Evolutionary conservation across 305 asterid species (phyloP).

Genomic region (Fraxinus latifolia): DNA sequence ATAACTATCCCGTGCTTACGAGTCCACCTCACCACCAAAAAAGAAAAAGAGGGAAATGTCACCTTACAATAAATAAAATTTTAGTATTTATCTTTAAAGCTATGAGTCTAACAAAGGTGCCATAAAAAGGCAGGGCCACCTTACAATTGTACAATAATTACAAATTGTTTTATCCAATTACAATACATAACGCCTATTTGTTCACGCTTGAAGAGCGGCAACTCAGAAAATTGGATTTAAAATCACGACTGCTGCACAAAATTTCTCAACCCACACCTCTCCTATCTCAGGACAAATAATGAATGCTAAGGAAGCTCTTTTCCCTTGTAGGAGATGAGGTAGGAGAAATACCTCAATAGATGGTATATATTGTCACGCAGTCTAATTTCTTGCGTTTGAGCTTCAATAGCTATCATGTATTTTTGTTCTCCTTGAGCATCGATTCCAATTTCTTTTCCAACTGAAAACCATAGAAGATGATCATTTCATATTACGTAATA

Average conservation of each 20-base stretch:
- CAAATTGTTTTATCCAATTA: neutral
- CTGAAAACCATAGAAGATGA: constrained; percentile 29
- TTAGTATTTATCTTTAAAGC: neutral
- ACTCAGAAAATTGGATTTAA: constrained; percentile 11
- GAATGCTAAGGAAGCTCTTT: neutral
- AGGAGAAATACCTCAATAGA: neutral
- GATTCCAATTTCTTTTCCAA: constrained; percentile 49
- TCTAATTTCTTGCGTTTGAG: neutral
- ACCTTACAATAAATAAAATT: neutral
- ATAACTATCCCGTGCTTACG: neutral
- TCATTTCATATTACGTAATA: neutral
- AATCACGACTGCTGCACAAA: constrained; percentile 10
- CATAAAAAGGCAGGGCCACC: neutral
- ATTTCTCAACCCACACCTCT: neutral
- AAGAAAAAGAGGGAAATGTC: neutral
- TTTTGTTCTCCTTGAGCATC: constrained; percentile 38
- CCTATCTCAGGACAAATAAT: neutral
- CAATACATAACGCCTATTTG: neutral
- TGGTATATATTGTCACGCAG: neutral
- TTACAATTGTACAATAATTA: constrained; percentile 15
- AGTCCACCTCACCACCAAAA: neutral
- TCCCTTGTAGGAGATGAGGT: neutral
- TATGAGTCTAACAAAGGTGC: neutral
- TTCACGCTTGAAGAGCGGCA: constrained; percentile 4
- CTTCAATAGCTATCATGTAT: constrained; percentile 25